These are phyloP conservation scores for Phytophthora idaei DNA, from an alignment of 352 stramenopile species.

Conservation along the genomic window DNA sequence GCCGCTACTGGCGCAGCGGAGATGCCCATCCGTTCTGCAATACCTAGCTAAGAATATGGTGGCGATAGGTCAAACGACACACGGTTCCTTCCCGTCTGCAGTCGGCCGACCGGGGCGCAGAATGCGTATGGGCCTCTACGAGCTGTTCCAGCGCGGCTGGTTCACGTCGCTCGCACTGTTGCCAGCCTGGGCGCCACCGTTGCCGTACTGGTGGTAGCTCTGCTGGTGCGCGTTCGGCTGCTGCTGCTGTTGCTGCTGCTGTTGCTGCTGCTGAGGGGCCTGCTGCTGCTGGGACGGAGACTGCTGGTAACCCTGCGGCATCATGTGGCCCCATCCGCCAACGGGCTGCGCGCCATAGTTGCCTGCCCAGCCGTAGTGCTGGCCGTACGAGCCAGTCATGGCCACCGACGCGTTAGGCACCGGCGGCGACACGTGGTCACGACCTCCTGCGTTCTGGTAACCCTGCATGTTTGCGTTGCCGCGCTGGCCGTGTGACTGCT, in stretches of 20 bases:
- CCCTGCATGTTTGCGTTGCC: constrained; percentile 59
- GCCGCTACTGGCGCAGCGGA: constrained; percentile 30
- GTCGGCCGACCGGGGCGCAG: constrained; percentile 14
- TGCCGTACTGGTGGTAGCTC: constrained; percentile 82
- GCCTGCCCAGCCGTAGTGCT: constrained; percentile 82
- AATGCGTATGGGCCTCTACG: constrained; percentile 47
- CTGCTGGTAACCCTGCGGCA: constrained; percentile 86
- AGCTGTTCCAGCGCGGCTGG: constrained; percentile 78
- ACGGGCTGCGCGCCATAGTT: constrained; percentile 81
- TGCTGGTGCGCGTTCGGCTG: constrained; percentile 72
- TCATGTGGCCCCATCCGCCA: constrained; percentile 82
- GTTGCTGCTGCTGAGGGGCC: constrained; percentile 55
- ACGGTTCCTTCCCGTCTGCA: constrained; percentile 46
- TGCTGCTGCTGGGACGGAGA: constrained; percentile 55
- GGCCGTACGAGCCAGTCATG: constrained; percentile 64
- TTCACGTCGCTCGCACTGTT: constrained; percentile 57
- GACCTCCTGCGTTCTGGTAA: constrained; percentile 55
- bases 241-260: constrained; percentile 72
- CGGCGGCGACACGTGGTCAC: constrained; percentile 71
- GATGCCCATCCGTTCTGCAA: constrained; percentile 26
- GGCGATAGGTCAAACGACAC: constrained; percentile 27
- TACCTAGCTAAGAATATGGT: constrained; percentile 42
- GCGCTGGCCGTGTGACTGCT: constrained; percentile 63
- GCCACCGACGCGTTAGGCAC: constrained; percentile 71
- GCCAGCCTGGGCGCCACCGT: constrained; percentile 50